Conservation (phyloP, 2,329 filamentous ascomycete species). For the Pochonia chlamydosporia region DNA sequence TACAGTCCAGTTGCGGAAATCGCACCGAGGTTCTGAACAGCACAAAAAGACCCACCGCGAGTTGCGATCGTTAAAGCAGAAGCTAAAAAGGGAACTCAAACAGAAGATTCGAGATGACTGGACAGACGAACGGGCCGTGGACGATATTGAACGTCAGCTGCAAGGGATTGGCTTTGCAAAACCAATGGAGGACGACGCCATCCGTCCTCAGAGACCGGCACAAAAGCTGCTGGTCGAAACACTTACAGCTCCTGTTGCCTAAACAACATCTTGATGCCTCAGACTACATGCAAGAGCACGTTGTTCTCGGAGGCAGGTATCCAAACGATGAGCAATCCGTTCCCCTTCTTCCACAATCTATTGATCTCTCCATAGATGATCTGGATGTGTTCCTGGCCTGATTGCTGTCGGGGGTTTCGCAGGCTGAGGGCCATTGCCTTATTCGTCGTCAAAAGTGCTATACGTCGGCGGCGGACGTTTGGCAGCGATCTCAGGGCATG, state of each 20-base stretch:
- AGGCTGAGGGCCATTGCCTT: constrained; percentile 12
- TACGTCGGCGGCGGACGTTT: constrained; percentile 4
- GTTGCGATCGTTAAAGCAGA: constrained; percentile 12
- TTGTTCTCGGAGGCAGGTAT: too few species aligned
- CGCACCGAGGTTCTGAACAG: constrained; percentile 4
- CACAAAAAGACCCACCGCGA: constrained; percentile 2
- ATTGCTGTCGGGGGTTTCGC: constrained; percentile 13
- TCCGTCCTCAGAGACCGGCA: constrained; percentile 8
- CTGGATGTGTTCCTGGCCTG: constrained; percentile 14
- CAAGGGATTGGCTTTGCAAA: constrained; percentile 12
- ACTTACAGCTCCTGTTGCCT: constrained; percentile 6
- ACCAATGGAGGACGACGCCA: background rate
- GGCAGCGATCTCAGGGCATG: constrained; percentile 11
- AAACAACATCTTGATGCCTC: too few species aligned
- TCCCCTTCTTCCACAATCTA: too few species aligned
- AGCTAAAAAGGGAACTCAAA: constrained; percentile 12
- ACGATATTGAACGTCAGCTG: constrained; percentile 17
- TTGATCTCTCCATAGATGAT: constrained; percentile 14
- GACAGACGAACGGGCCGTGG: too few species aligned
- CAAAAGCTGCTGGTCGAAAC: constrained; percentile 12
- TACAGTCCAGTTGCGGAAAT: background rate
- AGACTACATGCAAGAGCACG: too few species aligned
- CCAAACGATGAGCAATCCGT: too few species aligned
- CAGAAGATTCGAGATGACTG: constrained; percentile 12
- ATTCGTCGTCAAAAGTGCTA: constrained; percentile 12